These are phyloP conservation scores for Dovyalis caffra DNA, from an alignment of 345 rosid genomes.

Conservation along the genomic window DNA sequence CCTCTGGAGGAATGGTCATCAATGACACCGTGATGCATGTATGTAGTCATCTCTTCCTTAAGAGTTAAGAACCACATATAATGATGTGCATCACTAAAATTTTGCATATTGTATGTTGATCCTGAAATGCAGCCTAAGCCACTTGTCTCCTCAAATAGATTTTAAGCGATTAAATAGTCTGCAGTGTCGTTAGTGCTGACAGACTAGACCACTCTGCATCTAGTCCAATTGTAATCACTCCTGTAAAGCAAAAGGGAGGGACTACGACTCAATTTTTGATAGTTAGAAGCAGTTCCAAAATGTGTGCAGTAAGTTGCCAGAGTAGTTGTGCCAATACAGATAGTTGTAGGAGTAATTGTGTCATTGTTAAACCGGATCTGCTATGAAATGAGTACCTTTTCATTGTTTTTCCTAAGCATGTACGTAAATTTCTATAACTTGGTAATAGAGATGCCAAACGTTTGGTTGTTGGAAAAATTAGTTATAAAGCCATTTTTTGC, in stretches of 20 bases:
- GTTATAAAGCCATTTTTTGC: too few species aligned
- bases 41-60: background rate
- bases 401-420: too few species aligned
- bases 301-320: background rate
- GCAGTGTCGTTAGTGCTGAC: background rate
- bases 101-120: background rate
- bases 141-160: background rate
- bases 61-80: background rate
- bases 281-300: background rate
- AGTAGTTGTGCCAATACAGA: too few species aligned
- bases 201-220: background rate
- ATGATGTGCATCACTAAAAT: background rate
- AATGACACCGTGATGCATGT: conserved; percentile 73
- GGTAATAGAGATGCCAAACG: too few species aligned
- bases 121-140: background rate
- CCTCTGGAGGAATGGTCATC: conserved; percentile 68
- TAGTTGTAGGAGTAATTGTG: too few species aligned
- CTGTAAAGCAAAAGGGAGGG: background rate
- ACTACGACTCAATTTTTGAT: background rate
- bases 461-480: too few species aligned
- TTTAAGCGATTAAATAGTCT: background rate
- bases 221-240: background rate
- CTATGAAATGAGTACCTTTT: too few species aligned
- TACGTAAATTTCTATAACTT: too few species aligned
- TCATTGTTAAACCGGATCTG: too few species aligned